Conservation (phyloP, 2,329 filamentous ascomycete genomes). For the Aspergillus terreus region DNA sequence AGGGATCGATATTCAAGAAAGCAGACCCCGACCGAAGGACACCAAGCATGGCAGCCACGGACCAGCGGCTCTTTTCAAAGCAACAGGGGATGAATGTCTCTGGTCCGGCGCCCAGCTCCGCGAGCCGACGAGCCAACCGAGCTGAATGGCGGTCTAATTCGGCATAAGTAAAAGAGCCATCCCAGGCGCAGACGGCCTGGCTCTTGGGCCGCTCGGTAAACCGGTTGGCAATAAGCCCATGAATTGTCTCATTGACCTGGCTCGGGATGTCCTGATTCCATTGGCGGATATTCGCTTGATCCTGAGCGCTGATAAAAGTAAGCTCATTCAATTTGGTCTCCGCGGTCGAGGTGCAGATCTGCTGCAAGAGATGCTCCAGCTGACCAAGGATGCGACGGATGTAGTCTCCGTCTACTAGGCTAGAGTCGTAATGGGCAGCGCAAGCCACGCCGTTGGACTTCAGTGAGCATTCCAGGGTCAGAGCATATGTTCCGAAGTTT, state of each 20-base stretch:
- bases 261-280: conserved; percentile 11
- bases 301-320: conserved; percentile 8
- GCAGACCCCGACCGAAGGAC: conserved; percentile 11
- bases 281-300: conserved; percentile 6
- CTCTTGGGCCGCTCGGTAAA: not conserved
- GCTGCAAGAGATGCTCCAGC: conserved; percentile 7
- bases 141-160: conserved; percentile 10
- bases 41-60: conserved; percentile 7
- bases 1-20: conserved; percentile 11
- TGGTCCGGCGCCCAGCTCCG: conserved; percentile 1
- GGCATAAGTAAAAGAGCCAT: conserved; percentile 11
- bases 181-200: conserved; percentile 13
- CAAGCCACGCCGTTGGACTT: conserved; percentile 1
- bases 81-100: conserved; percentile 9
- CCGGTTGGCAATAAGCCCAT: conserved; percentile 6
- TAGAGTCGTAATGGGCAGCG: conserved; percentile 11
- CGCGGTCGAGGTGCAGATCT: conserved; percentile 4
- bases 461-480: conserved; percentile 11
- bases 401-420: conserved; percentile 1
- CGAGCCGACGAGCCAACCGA: conserved; percentile 4
- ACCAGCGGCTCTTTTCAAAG: conserved; percentile 12
- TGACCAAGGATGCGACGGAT: conserved; percentile 10
- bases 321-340: conserved; percentile 6
- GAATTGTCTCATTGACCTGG: conserved; percentile 5
- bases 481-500: conserved; percentile 11